Base-by-base conservation (phyloP, 805 yeast species). In the Candida qinlingensis region DNA sequence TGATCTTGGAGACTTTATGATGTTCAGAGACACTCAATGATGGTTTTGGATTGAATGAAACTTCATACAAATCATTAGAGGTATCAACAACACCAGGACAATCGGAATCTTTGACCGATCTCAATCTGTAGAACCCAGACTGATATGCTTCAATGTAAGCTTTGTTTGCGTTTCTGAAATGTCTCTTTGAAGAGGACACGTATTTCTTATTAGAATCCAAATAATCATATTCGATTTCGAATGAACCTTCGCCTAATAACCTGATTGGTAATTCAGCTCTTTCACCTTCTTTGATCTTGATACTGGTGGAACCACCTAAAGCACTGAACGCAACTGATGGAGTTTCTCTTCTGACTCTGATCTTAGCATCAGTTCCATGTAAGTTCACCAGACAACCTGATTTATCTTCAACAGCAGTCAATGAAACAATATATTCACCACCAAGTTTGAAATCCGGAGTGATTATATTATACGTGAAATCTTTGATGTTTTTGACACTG, bases 301-400 rank as follows among this genome's bases (percentile, higher is more conserved):
- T 57, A 10, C 64, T 56, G 25, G 58, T 58, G 4, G 71, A 68
- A n/a, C 71, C 70, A 25, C 68, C 66, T 6, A 55, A 47, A 4
- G 71, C 62, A 41, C 70, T 67, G 54, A 81, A 78, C 1, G 69
- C 68, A 5, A 76, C 81, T 5, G 70, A 63, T 26, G 98, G 96
- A 2, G 83, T 67, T 47, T 83, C 87, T 44, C 80, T 70, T 57
- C 91, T 78, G 1, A 90, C 90, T 31, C 74, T 72, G n/a, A 94
- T 70, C 28, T 67, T 74, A 12, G 81, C 80, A 53, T 86, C 91
- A 26, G 77, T 76, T 19, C 77, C 80, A 41, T 80, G 76, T 48
- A 87, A 67, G 10, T 79, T 80, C n/a, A 87, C 92, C 25, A 76
- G 73, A 67, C 99, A 94, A 1, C 83, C 81, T 9, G 86, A 78